Evolutionary conservation across 164 flowering plant species (phyloP), one percentile per base, ranked within the genome.

Genomic region (Tetracentron sinense): DNA sequence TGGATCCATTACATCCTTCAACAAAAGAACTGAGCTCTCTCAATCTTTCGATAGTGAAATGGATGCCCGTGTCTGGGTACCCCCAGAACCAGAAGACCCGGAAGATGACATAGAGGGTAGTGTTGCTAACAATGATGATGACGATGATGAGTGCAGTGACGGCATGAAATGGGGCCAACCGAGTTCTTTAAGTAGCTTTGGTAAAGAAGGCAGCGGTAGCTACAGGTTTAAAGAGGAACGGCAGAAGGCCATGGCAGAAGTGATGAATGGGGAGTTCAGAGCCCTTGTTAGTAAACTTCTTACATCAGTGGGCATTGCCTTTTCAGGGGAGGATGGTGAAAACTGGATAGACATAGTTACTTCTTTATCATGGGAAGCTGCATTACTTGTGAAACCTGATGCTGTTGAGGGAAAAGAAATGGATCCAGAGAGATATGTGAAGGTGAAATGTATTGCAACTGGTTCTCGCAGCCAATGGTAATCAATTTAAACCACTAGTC

Each of bases 331-430:
- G 27, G 78, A 75, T 61, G 83, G 72, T 69, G 82, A 78, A 65
- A 83, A 58, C 73, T 95, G 99, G 99, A 79, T 78, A 23, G 91
- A 92, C 61, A 77, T 85, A 68, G 85, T 95, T 64, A 73, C 87
- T 68, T 78, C 80, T 58, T 77, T 95, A 65, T 85, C 94, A 26
- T 92, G 97, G 99, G 85, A 87, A 72, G 97, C 99, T 66, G 97
- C 97, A 38, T 73, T 69, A 31, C 85, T 83, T 75, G 71, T 92
- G 63, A 92, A 81, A 75, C 91, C 87, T 63, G 89, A 75, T 62
- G 74, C 84, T 22, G 51, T 52, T 65, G 85, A 77, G 60, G 84
- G 85, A 23, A 88, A 82, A 64, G 76, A 81, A 56, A 75, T 85
- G 82, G 90, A 87, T 77, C 92, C 83, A 12, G 77, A 79, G 64